Base-by-base conservation (phyloP, 306 rosid genomes). In the Sphenostylis stenocarpa region DNA sequence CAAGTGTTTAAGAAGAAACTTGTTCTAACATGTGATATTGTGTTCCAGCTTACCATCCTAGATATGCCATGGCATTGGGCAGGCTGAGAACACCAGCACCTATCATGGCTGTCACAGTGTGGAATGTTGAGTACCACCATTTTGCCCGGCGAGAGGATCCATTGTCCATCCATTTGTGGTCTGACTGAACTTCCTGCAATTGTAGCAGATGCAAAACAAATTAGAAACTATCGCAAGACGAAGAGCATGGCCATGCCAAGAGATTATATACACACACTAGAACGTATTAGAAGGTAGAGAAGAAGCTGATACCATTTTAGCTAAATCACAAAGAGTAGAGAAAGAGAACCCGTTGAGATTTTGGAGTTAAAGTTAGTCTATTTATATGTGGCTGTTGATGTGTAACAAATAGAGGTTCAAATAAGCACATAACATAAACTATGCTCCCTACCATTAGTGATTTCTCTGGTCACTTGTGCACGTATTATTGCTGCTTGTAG, bases 51-150 rank as follows among this genome's bases (percentile, higher is more conserved):
- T 93, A 94, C 97, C 97, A 94, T 90, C 98, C 98, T 51, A 94
- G 79, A 70, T 89, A 90, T 69, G 96, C 91, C 97, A 94, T 90
- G 87, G 97, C 97, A 65, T 90, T 85, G 19, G 98, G 98, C 29
- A 94, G 82, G 85, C 97, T 90, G 67, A 92, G 95, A 73, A 92
- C 98, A 47, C 96, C 97, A 3, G 96, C 98, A 14, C 98, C 98
- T 14, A 92, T 89, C 97, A 92, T 94, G 79, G 97, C 96, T 2
- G 97, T 92, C 82, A 92, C 98, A 0, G 85, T 75, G 85, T 94
- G 98, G 73, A 94, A 92, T 73, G 98, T 94, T 26, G 97, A 86
- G 91, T 94, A 89, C 97, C 96, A 91, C 98, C 98, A 94, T 87
- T 91, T 94, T 58, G 96, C 96, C 7, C 63, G 58, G 66, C 96